Evolutionary conservation across 257 asterid species (phyloP).

Genomic region (Fraxinus quadrangulata): DNA sequence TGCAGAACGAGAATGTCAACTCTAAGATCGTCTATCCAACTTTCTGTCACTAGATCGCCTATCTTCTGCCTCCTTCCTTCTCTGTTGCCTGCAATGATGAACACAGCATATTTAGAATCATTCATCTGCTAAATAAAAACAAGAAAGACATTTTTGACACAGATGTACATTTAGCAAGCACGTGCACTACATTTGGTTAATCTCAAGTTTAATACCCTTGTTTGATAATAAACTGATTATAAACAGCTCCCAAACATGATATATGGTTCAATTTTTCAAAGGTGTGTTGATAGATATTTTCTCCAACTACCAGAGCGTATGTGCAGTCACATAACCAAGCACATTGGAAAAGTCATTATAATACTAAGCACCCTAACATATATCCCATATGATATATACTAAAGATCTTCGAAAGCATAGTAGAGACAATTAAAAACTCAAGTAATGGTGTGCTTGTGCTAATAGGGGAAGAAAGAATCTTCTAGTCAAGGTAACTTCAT

Average conservation of each 20-base stretch:
- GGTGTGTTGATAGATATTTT: background rate
- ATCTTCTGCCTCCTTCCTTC: conserved; percentile 61
- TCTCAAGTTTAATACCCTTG: no score
- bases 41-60: conserved; percentile 51
- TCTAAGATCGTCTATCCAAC: conserved; percentile 50
- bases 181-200: no score
- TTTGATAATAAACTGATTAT: no score
- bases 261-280: background rate
- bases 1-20: background rate
- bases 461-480: background rate
- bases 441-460: background rate
- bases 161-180: background rate
- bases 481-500: background rate
- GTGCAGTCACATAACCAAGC: background rate
- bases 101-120: background rate
- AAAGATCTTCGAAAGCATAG: no score
- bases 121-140: background rate
- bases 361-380: background rate
- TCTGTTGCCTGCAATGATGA: conserved; percentile 50
- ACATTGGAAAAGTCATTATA: background rate
- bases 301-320: background rate
- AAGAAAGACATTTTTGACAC: background rate
- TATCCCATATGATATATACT: background rate
- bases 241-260: no score
- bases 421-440: background rate